Evolutionary conservation across 2,329 filamentous ascomycete species (phyloP).

Genomic region (Ceratocystiopsis brevicomis): DNA sequence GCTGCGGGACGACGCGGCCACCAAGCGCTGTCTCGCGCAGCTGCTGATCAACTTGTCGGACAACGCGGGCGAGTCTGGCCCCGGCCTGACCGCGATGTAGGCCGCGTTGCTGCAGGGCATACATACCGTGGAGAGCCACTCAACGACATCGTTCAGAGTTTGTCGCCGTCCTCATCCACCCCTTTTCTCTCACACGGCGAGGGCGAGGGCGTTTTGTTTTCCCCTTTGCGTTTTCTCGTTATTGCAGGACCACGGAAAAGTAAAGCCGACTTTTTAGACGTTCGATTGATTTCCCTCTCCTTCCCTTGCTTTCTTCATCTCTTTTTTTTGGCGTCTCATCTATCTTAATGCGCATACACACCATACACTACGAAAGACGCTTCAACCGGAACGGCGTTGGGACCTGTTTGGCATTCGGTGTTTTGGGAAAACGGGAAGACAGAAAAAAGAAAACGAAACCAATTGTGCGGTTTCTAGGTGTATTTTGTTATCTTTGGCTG

Average conservation of each 20-base stretch:
- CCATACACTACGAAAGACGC: too few relatives aligned
- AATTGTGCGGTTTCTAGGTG: too few relatives aligned
- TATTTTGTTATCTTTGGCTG: too few relatives aligned
- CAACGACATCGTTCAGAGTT: too few relatives aligned
- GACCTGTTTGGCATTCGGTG: too few relatives aligned
- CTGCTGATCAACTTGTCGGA: conserved; percentile 92
- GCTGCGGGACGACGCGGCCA: conserved; percentile 87
- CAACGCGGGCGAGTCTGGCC: conserved; percentile 42
- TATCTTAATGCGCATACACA: background rate
- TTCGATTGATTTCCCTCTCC: background rate
- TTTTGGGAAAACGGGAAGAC: too few relatives aligned
- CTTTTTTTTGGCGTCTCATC: background rate
- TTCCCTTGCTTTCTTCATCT: background rate
- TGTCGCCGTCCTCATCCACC: background rate
- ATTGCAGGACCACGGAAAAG: background rate
- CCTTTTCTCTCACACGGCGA: background rate
- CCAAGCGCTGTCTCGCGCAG: conserved; percentile 93
- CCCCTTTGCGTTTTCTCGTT: background rate
- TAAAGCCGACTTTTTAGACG: too few relatives aligned
- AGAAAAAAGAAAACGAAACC: too few relatives aligned
- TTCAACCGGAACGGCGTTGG: too few relatives aligned
- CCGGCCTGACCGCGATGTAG: conserved; percentile 10
- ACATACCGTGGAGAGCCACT: too few relatives aligned
- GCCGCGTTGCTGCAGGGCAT: too few relatives aligned
- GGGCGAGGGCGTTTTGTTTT: background rate